Percentiles rank a stretch among this genome's conserved stretches.
Evolutionary conservation across 352 stramenopile species (phyloP).

Genomic region (Globisporangium alternatum): DNA sequence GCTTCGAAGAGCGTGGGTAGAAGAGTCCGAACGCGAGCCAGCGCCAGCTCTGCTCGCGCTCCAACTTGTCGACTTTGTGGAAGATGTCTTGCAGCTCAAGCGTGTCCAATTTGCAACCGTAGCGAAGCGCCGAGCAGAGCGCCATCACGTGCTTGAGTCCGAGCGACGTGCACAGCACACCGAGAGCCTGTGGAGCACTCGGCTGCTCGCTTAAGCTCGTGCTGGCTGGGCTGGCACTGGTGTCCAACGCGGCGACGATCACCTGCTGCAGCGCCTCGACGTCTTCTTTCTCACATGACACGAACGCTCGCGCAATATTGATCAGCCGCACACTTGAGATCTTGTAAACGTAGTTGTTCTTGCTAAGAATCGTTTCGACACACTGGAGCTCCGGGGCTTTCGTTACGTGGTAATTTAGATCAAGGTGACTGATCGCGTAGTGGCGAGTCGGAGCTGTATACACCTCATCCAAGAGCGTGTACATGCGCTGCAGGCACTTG

Average conservation of each 20-base stretch:
- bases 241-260: background rate
- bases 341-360: background rate
- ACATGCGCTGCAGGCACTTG: background rate
- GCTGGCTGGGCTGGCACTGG: background rate
- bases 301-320: background rate
- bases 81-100: background rate
- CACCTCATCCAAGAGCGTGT: background rate
- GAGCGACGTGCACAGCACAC: background rate
- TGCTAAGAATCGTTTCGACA: background rate
- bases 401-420: background rate
- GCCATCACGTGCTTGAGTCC: background rate
- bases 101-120: background rate
- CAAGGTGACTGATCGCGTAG: background rate
- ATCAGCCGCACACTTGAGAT: background rate
- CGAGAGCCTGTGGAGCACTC: background rate
- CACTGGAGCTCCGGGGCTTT: background rate
- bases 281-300: background rate
- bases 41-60: conserved; percentile 8
- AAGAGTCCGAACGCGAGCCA: conserved; percentile 16
- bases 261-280: background rate
- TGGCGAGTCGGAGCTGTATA: conserved; percentile 19
- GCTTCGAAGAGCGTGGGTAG: conserved; percentile 7
- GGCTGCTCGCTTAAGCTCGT: background rate
- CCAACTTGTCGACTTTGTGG: background rate
- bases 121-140: conserved; percentile 5